phyloP scores from a whole-genome alignment of 2,329 filamentous ascomycete species.

The Catunica adiposa region DNA sequence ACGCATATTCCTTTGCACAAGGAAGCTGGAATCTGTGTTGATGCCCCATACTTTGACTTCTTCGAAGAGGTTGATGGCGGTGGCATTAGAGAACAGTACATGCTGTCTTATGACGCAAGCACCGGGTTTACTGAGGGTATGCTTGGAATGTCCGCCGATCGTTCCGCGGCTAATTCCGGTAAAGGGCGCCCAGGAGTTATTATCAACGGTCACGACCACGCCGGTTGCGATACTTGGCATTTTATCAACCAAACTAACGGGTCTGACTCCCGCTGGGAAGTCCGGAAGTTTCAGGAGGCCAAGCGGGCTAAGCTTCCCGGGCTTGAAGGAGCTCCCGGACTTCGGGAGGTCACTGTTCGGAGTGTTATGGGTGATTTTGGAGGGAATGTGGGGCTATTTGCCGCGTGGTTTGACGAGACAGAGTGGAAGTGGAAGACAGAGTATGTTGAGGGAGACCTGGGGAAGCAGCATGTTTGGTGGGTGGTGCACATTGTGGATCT shows the following conservation, averaged over 20 bases:
- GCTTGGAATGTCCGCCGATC: conserved; percentile 56
- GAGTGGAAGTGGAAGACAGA: conserved; percentile 66
- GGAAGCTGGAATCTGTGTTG: conserved; percentile 61
- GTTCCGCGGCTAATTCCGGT: conserved; percentile 40
- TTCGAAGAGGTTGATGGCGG: conserved; percentile 47
- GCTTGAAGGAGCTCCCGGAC: conserved; percentile 35
- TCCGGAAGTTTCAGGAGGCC: conserved; percentile 31
- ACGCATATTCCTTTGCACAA: conserved; percentile 92
- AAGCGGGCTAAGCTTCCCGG: conserved; percentile 25
- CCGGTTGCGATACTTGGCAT: conserved; percentile 82
- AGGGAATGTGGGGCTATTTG: conserved; percentile 81
- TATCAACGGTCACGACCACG: conserved; percentile 87
- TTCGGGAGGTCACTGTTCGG: conserved; percentile 81
- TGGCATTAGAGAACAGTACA: conserved; percentile 79
- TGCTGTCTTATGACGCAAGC: conserved; percentile 57
- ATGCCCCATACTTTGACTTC: conserved; percentile 70
- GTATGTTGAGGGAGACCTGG: conserved; percentile 61
- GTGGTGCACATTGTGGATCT: conserved; percentile 6
- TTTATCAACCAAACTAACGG: conserved; percentile 49
- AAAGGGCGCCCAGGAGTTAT: conserved; percentile 59
- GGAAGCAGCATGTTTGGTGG: conserved; percentile 92
- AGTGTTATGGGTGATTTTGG: conserved; percentile 97
- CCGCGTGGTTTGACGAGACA: conserved; percentile 69
- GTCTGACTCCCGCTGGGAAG: conserved; percentile 33
- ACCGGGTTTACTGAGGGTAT: conserved; percentile 68